Base-by-base conservation (phyloP, 208 protist genomes). In the Acanthamoeba triangularis region DNA sequence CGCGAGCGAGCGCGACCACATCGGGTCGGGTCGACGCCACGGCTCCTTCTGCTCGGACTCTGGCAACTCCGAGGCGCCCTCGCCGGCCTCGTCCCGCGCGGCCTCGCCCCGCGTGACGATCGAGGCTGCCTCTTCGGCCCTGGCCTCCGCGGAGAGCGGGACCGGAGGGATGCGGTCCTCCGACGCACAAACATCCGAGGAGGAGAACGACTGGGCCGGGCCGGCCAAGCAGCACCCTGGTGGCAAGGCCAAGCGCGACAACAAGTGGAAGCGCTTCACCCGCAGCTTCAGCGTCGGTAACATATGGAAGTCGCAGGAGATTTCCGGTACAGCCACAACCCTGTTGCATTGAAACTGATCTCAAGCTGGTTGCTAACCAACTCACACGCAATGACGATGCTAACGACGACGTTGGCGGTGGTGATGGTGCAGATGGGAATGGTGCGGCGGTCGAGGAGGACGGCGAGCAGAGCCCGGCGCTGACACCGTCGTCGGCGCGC, bases 241-340 rank as follows among this genome's bases (percentile, higher is more conserved):
- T n/a, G n/a, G n/a, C 49, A 88, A 0, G 30, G 20, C 5, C 23
- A 88, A 63, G 49, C 80, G 80, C 16, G 80, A 44, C 80, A 88
- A 59, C 44, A 56, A 65, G 14, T 88, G 80, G 80, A 88, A 88
- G 49, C 80, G 80, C 30, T 63, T 88, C 35, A 88, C 80, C 6
- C 44, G 80, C 10, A 88, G 80, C 80, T 88, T 88, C 49, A 88
- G 80, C 30, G 52, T 88, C 1, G 80, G 80, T 20, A 63, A 56
- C 49, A 63, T 88, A 7, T 88, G 80, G 80, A 88, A 88, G 80
- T 88, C 74, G 2, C 74, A 82, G 74, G 74, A 82, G 33, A 28
- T 74, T 8, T 74, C 65, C 49, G 74, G 37, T 82, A 28, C 25
- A 2, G 3, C 25, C 67, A 20, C 8, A 33, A 6, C 76, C 76